Base-by-base conservation (phyloP, 129 eudicot species). In the Sambucus nigra region DNA sequence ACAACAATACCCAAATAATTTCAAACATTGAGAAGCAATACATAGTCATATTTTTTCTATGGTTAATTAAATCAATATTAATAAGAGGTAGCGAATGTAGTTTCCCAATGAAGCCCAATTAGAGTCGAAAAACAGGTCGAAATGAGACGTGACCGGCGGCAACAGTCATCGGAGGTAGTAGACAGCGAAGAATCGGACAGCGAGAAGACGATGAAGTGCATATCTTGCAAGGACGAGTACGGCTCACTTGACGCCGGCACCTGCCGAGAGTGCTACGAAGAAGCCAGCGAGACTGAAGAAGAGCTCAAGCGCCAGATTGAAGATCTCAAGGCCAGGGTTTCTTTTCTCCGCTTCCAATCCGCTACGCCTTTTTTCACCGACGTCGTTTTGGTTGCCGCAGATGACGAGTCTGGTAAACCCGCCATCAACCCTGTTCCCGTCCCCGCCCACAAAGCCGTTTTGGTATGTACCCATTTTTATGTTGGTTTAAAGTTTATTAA, bases 231-330 rank as follows among this genome's bases (percentile, higher is more conserved):
- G 67, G 95, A 85, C 31, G 80, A 71, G 15, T 91, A 85, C 78
- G 51, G 53, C 25, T 26, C 82, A 0, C 49, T n/a, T 18, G 86
- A 79, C 20, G 95, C 88, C n/a, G 98, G 98, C 35, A 91, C 98
- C 5, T 91, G 98, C 74, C 58, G 88, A 31, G 98, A 91, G 74
- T 91, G 98, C 63, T 91, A 91, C 73, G 94, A 84, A 66, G 94
- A 91, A 59, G 98, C 98, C 0, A 79, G 95, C 52, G 98, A 91
- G 70, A 91, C 98, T 0, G 94, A 91, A 57, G 94, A 89, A 60
- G 95, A 81, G 66, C 79, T 76, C 13, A 85, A 89, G 76, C 84
- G 88, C 17, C 95, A 89, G 79, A 89, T 89, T 69, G 98, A 89
- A 6, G 95, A 89, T 25, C 83, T 89, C 29, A 89, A 81, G 31